Evolutionary conservation across 495 filamentous ascomycete genomes (phyloP).

Genomic region (Lophiostoma macrostomum): DNA sequence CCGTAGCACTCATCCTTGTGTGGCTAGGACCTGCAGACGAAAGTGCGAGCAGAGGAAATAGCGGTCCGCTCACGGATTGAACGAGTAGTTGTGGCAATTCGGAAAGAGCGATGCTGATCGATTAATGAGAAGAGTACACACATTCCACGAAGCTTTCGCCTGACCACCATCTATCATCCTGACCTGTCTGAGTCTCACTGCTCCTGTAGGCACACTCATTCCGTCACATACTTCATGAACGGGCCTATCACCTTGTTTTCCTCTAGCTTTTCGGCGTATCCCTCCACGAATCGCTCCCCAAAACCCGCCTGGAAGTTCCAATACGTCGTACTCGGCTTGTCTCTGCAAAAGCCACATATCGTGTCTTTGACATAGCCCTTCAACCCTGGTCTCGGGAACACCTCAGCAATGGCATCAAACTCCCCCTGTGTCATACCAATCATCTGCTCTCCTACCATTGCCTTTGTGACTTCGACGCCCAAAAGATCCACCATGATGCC

Average conservation of each 20-base stretch:
- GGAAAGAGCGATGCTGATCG: no score
- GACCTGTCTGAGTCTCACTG: no score
- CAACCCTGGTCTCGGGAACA: slow-evolving; percentile 39
- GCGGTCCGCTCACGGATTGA: no score
- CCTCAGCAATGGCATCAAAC: slow-evolving; percentile 34
- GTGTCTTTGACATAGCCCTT: slow-evolving; percentile 38
- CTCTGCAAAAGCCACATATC: slow-evolving; percentile 38
- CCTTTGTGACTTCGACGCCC: slow-evolving; percentile 26
- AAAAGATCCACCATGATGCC: slow-evolving; percentile 44
- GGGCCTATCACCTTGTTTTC: slow-evolving; percentile 15
- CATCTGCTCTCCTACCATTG: not conserved
- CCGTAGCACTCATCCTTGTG: no score
- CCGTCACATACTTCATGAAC: not conserved
- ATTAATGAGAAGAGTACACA: not conserved
- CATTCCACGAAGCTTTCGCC: no score
- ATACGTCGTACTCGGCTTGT: slow-evolving; percentile 44
- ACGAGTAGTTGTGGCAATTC: no score
- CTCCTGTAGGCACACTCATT: slow-evolving; percentile 17
- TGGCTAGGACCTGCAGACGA: no score
- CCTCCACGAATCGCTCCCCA: slow-evolving; percentile 25
- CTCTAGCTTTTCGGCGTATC: slow-evolving; percentile 23
- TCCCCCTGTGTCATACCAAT: slow-evolving; percentile 38
- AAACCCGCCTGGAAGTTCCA: slow-evolving; percentile 35
- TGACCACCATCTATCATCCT: no score
- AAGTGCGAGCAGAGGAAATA: no score